Evolutionary conservation across 2,329 filamentous ascomycete genomes (phyloP), one percentile per base, ranked within the genome.

Genomic region (Truncatella angustata): DNA sequence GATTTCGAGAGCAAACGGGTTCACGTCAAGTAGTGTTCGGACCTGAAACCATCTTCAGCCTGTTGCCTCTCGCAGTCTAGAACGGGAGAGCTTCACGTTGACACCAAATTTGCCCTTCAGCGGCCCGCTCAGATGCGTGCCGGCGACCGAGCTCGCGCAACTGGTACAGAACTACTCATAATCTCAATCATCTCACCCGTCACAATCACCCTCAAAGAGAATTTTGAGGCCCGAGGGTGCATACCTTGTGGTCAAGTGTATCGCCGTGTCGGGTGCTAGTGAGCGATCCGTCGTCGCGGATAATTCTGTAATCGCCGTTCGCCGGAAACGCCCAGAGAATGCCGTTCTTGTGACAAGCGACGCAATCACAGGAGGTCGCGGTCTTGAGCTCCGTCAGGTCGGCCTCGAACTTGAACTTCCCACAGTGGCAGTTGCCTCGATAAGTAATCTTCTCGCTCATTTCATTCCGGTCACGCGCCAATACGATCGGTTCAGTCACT

Each of bases 241-340:
- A 18, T 35, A 47, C 44, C 30, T 47, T 47, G n/a, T 47, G 44
- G 9, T 47, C 44, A n/a, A 47, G 44, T 28, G 26, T 18, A n/a
- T 14, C 30, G 10, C 44, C 26, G 44, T 47, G 44, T n/a, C 14
- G 30, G 14, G 44, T 21, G n/a, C 9, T n/a, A 6, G 26, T n/a
- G 6, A 49, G 28, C 11, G 24, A 34, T 7, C 35, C 24, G 20
- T 49, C 46, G 34, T 49, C 34, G 18, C 34, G 32, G n/a, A 23
- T 26, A 21, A 49, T 20, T 12, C 32, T n/a, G 34, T 36, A 49
- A 24, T 24, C 32, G 18, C 35, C 46, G 9, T 49, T 20, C 10
- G 14, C 24, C 3, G 46, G 46, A 34, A 39, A 39, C 12, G 21
- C 32, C 46, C 46, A 49, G 10, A 49, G 21, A n/a, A 39, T 26